These are phyloP conservation scores for Pleoardoris graminearum DNA, from an alignment of 2,329 filamentous ascomycete species.

Conservation along the genomic window DNA sequence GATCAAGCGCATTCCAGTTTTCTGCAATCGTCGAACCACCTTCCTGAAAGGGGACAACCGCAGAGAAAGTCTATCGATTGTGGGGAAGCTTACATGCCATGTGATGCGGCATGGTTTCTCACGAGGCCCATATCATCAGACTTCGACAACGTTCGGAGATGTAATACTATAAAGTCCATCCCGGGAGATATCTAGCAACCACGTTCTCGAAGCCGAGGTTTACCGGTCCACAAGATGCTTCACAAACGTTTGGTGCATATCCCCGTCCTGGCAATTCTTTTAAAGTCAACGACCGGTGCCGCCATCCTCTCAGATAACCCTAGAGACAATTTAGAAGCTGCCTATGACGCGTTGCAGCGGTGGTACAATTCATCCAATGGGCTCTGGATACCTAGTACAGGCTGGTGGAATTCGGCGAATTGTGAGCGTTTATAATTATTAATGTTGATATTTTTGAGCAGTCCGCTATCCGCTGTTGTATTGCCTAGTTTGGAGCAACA, in stretches of 20 bases:
- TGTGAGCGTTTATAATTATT: neutral
- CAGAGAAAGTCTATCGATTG: constrained; percentile 3
- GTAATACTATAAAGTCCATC: neutral
- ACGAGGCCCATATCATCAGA: neutral
- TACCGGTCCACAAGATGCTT: neutral
- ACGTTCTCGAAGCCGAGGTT: too few species aligned
- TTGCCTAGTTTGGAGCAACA: too few species aligned
- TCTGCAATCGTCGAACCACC: neutral
- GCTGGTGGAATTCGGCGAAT: constrained; percentile 12
- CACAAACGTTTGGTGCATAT: neutral
- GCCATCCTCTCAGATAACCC: neutral
- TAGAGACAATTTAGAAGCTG: neutral
- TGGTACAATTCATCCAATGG: constrained; percentile 9
- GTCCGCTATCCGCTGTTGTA: too few species aligned
- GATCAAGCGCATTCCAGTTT: neutral
- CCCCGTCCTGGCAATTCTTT: neutral
- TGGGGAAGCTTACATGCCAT: constrained; percentile 5
- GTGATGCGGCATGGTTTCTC: constrained; percentile 3
- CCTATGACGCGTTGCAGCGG: constrained; percentile 4
- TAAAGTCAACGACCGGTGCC: neutral
- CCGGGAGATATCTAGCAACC: neutral
- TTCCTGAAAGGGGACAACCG: neutral
- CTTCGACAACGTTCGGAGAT: neutral
- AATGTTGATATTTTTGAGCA: too few species aligned
- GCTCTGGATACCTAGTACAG: constrained; percentile 8